Base-by-base conservation (phyloP, 805 yeast species). In the Pichia membranifaciens region DNA sequence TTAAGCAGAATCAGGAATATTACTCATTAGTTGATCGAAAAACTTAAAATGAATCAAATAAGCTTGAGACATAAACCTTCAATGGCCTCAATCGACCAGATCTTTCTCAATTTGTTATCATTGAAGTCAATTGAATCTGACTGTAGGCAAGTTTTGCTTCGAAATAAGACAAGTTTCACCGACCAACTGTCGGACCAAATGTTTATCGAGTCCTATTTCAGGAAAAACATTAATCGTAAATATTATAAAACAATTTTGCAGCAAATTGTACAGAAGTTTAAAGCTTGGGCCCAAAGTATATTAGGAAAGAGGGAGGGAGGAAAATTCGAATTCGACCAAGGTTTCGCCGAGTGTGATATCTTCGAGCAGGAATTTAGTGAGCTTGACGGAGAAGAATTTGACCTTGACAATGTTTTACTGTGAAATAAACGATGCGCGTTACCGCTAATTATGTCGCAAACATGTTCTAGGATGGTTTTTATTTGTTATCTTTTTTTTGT, bases 291-390 rank as follows among this genome's bases (percentile, higher is more conserved):
- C 13, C 12, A 8, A 13, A 6, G 18, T 5, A 5, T 47, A 0
- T 3, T 42, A 13, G 40, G 16, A 7, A 4, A 16, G 4, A 5
- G 13, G 8, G 9, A 16, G 21, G n/a, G 8, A 4, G 22, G 23
- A 2, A 12, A 15, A 35, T 16, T 5, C 34, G 21, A 35, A 9
- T 33, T 33, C n/a, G 34, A 32, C n/a, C 21, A 16, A 16, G 23
- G 18, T 12, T 36, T 23, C 32, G 28, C 33, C 15, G 45, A 41
- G 8, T 28, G 23, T 4, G 54, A 51, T 48, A 38, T 21, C 12
- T 48, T 51, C 40, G 51, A 51, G 2, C 34, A 37, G 7, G 47
- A 41, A 13, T 49, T 44, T 22, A 38, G 41, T 38, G 35, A 21
- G n/a, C 21, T 18, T 25, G 34, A 18, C 15, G 38, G 12, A 18